These are phyloP conservation scores for Ophiostoma triangulosporum DNA, from an alignment of 2,329 filamentous ascomycete genomes.

Conservation along the genomic window DNA sequence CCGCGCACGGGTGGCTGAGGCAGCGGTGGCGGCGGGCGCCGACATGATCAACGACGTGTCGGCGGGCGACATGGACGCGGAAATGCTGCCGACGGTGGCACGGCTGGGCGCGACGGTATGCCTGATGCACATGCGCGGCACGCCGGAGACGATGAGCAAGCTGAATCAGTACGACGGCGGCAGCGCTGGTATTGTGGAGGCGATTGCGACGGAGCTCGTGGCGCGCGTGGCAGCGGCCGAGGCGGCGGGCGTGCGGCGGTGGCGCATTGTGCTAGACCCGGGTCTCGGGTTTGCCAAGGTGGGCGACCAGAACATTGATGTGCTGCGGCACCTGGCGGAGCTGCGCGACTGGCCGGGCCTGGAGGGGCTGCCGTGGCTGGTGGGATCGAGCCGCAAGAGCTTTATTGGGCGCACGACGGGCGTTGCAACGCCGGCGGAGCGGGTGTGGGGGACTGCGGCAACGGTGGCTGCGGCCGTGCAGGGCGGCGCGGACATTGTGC, in stretches of 20 bases:
- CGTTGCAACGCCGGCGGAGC: conserved; percentile 53
- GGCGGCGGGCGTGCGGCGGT: conserved; percentile 69
- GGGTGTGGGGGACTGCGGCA: conserved; percentile 76
- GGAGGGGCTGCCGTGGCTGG: conserved; percentile 66
- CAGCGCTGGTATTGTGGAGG: conserved; percentile 42
- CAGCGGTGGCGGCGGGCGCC: conserved; percentile 64
- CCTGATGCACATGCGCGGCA: conserved; percentile 91
- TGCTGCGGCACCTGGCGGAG: conserved; percentile 54
- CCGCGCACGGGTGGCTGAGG: conserved; percentile 66
- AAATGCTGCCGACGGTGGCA: conserved; percentile 73
- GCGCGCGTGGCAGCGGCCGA: conserved; percentile 61
- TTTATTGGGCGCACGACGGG: conserved; percentile 80
- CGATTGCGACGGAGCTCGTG: conserved; percentile 54
- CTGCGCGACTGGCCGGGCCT: conserved; percentile 53
- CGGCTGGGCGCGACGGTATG: conserved; percentile 63
- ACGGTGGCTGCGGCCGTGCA: conserved; percentile 75
- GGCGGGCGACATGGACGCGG: conserved; percentile 61
- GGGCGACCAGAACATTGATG: conserved; percentile 62
- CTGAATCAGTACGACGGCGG: conserved; percentile 44
- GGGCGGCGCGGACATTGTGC: conserved; percentile 79
- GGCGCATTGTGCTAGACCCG: conserved; percentile 90
- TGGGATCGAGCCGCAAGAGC: conserved; percentile 77
- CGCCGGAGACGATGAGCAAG: conserved; percentile 64
- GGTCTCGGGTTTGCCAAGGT: conserved; percentile 91
- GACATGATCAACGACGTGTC: conserved; percentile 94